Conservation (phyloP, 179 eudicot genomes). For the Amaranthus tricolor region DNA sequence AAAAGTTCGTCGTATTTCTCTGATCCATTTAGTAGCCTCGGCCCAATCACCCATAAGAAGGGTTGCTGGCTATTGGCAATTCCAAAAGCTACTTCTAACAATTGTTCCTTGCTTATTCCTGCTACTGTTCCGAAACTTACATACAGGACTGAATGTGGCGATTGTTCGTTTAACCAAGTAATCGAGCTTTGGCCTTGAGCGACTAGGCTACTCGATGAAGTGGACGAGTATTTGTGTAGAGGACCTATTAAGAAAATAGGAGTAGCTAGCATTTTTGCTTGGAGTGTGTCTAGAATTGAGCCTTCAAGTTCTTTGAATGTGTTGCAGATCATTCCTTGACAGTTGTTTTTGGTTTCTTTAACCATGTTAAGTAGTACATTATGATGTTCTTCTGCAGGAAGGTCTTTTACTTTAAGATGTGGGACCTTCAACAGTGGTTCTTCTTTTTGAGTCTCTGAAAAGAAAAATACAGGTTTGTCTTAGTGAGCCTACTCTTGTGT, state of each 20-base stretch:
- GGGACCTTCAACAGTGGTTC: constrained; percentile 46
- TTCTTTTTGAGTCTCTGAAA: constrained; percentile 37
- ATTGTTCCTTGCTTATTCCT: constrained; percentile 29
- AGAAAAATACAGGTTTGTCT: not conserved
- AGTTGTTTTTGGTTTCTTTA: constrained; percentile 32
- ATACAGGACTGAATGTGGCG: constrained; percentile 56
- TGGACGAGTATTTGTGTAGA: constrained; percentile 37
- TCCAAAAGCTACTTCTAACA: constrained; percentile 53
- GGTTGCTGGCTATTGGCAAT: constrained; percentile 51
- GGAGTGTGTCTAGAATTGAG: constrained; percentile 21
- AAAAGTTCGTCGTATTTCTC: constrained; percentile 27
- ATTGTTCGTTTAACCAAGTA: constrained; percentile 59
- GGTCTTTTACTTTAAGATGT: constrained; percentile 54
- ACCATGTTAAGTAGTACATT: constrained; percentile 14
- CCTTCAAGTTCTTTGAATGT: constrained; percentile 52
- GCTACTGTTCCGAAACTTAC: constrained; percentile 71
- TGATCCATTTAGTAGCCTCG: constrained; percentile 34
- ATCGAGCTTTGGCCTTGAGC: constrained; percentile 41
- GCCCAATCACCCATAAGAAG: constrained; percentile 61
- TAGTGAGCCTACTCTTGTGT: too few relatives aligned
- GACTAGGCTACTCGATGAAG: constrained; percentile 27
- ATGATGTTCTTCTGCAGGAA: constrained; percentile 31
- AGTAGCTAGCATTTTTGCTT: constrained; percentile 10
- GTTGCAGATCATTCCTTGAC: constrained; percentile 53
- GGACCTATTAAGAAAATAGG: constrained; percentile 57